Conservation (phyloP, 306 rosid species). For the Quercus suber region DNA sequence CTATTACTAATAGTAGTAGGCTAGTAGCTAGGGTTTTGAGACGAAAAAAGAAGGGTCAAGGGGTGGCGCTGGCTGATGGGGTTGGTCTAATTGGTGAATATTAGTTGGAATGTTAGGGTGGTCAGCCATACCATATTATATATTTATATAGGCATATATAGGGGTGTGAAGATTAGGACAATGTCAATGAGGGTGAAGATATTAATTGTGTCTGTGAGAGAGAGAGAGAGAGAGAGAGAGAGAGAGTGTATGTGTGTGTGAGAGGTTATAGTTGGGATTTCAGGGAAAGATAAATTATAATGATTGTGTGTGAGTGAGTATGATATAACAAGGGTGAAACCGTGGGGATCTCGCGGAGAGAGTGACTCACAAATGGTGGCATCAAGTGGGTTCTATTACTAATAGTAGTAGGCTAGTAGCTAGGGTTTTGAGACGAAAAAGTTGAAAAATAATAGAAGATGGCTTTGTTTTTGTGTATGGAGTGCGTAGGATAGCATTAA, state of each 20-base stretch:
- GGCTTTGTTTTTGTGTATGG: not conserved
- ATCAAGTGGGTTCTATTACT: conserved; percentile 7
- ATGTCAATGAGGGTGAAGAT: not conserved
- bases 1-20: not conserved
- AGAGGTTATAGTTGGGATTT: not conserved
- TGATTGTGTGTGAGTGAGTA: not conserved
- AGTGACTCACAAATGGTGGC: conserved; percentile 5
- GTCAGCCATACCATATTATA: conserved; percentile 17
- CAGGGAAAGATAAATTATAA: not conserved
- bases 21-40: conserved; percentile 6
- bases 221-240: not conserved
- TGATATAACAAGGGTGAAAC: conserved; percentile 26
- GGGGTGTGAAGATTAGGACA: not conserved
- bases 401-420: not conserved
- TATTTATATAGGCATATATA: not conserved
- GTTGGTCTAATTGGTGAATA: conserved; percentile 1
- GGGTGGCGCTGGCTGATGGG: conserved; percentile 2
- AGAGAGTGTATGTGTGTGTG: not conserved
- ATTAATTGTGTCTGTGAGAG: not conserved
- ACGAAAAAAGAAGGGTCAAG: conserved; percentile 7
- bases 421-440: not conserved
- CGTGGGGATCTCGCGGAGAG: conserved; percentile 62
- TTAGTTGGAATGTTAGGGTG: conserved; percentile 2
- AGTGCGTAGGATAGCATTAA: not conserved
- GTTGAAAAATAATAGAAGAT: not conserved